Base-by-base conservation (phyloP, 305 asterid genomes). In the Solanum chacoense region DNA sequence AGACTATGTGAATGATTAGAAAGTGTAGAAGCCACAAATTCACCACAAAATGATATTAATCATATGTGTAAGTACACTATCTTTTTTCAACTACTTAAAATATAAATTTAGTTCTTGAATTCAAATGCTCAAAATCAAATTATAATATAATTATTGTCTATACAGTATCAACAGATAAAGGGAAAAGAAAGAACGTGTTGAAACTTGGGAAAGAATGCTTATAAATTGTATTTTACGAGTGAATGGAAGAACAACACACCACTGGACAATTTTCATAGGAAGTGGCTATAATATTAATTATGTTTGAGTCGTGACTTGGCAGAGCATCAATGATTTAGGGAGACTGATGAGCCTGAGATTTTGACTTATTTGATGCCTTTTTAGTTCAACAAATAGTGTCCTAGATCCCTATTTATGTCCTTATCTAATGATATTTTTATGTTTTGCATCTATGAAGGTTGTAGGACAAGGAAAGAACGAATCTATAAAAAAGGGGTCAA, bases 221-320 rank as follows among this genome's bases (percentile, higher is more conserved):
- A 8, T 14, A 3, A 83, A 73, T 11, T 89, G 80, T 50, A 74
- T 28, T 69, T 77, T 78, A 6, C 89, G 91, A 50, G 89, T 89
- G 8, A 67, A 88, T n/a, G 59, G 81, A 3, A 75, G 88, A 5
- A 24, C 26, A 71, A 34, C 79, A 12, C 85, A 86, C 4, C 8
- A 35, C 3, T 89, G 93, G 91, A 24, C 59, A 36, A 50, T 24
- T 1, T 9, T 73, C 6, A 9, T 24, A 3, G 90, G 80, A 22
- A 79, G 84, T 22, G 89, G 89, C 20, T 63, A 32, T 8, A 85
- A 83, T 26, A 88, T 31, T 28, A 65, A 28, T 16, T 88, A 78
- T 13, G 83, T 92, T 2, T 89, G 90, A 40, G 76, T 93, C 18
- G 83, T 94, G 94, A 89, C 90, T 20, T 89, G 95, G 11, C 88